Conservation (phyloP, 805 yeast genomes). For the Cyberlindnera suaveolens region DNA sequence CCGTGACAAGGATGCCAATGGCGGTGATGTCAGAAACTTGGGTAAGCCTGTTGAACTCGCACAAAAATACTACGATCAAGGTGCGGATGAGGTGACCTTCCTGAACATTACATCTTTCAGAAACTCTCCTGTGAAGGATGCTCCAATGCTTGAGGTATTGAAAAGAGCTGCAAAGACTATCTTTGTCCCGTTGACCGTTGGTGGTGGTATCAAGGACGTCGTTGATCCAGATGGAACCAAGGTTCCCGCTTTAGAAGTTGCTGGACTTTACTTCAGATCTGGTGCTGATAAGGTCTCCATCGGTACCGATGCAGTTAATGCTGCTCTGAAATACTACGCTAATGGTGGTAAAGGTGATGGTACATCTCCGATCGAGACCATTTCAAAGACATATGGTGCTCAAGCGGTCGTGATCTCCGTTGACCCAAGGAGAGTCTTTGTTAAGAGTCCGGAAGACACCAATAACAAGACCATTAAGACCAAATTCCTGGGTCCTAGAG, state of each 20-base stretch:
- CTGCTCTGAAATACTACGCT: conserved; percentile 77
- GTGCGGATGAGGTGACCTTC: conserved; percentile 96
- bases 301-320: conserved; percentile 94
- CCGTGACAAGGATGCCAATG: conserved; percentile 59
- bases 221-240: conserved; percentile 76
- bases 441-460: conserved; percentile 53
- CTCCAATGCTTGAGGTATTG: conserved; percentile 93
- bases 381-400: conserved; percentile 85
- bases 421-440: conserved; percentile 90
- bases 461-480: conserved; percentile 62
- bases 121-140: conserved; percentile 85
- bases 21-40: conserved; percentile 72
- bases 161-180: conserved; percentile 78
- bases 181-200: conserved; percentile 95
- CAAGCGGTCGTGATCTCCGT: conserved; percentile 98
- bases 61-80: conserved; percentile 81
- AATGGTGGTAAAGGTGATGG: conserved; percentile 59
- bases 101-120: conserved; percentile 93
- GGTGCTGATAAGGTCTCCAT: conserved; percentile 98
- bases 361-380: conserved; percentile 84
- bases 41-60: conserved; percentile 98
- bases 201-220: conserved; percentile 94
- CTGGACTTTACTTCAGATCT: conserved; percentile 83
- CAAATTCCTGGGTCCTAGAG: conserved; percentile 70
- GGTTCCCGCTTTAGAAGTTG: conserved; percentile 85